Conservation (phyloP, 2,329 filamentous ascomycete genomes). For the Trichoderma gracile region DNA sequence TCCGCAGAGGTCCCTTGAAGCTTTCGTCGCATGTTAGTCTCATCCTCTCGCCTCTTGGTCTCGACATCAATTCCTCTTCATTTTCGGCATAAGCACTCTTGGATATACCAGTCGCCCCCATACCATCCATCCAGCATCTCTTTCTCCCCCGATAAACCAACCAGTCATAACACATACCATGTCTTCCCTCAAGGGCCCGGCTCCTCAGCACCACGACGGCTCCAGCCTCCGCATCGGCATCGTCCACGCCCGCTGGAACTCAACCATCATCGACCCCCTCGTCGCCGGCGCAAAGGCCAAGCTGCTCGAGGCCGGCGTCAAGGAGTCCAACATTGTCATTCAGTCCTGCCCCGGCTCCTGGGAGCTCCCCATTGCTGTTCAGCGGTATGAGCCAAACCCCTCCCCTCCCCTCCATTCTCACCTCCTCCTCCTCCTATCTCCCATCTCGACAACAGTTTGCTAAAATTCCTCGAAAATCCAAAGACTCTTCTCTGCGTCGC, state of each 20-base stretch:
- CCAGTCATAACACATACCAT: background rate
- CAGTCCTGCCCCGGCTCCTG: conserved; percentile 92
- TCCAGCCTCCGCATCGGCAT: conserved; percentile 85
- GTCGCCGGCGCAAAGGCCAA: conserved; percentile 77
- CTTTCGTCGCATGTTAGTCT: conserved; percentile 6
- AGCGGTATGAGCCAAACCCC: conserved; percentile 59
- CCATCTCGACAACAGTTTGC: too few relatives aligned
- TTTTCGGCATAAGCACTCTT: background rate
- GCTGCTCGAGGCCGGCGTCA: conserved; percentile 76
- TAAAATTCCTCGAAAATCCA: too few relatives aligned
- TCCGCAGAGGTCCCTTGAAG: background rate
- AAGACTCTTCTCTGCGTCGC: conserved; percentile 81
- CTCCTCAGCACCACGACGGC: conserved; percentile 62
- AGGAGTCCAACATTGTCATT: conserved; percentile 81
- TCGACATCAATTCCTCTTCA: background rate
- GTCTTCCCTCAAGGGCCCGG: conserved; percentile 56
- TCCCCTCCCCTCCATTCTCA: conserved; percentile 24
- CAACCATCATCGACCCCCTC: conserved; percentile 80
- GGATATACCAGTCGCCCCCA: background rate
- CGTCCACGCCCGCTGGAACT: conserved; percentile 95
- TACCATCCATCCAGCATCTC: background rate
- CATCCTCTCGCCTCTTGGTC: background rate
- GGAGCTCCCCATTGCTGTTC: conserved; percentile 88
- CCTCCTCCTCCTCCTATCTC: background rate
- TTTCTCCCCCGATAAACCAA: background rate